phyloP scores from a whole-genome alignment of 331 rosid species.

The Quercus lobata region DNA sequence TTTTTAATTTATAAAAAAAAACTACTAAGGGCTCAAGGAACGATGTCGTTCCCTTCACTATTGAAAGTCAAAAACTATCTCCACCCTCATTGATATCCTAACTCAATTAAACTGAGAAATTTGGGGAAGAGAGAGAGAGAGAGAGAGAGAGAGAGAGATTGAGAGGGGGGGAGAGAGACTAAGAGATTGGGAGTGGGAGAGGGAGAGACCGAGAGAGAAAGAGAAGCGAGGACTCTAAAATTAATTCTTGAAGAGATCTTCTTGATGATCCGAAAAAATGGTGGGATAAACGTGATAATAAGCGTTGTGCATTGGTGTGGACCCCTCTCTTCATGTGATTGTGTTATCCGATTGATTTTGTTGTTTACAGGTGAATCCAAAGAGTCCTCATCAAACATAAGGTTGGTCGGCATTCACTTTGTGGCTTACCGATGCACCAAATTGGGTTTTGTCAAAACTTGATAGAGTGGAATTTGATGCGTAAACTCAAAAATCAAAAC shows the following conservation, averaged over 20 bases:
- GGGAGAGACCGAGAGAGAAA: background rate
- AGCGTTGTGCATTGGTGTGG: conserved; percentile 40
- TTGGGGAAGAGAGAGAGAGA: too few species aligned
- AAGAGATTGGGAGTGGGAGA: too few species aligned
- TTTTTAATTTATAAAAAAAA: too few species aligned
- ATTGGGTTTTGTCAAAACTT: conserved; percentile 44
- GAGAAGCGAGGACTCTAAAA: background rate
- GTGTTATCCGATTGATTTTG: conserved; percentile 8
- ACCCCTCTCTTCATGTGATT: conserved; percentile 3
- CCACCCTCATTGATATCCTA: too few species aligned
- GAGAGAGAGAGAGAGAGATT: too few species aligned
- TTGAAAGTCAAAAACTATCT: too few species aligned
- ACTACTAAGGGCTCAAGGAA: too few species aligned
- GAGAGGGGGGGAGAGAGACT: too few species aligned
- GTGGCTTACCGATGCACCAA: conserved; percentile 38
- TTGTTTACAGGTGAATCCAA: conserved; percentile 43
- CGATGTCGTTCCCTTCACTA: too few species aligned
- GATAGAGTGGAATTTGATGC: conserved; percentile 41
- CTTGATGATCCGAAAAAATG: conserved; percentile 49
- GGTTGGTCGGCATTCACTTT: conserved; percentile 42
- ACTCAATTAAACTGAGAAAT: too few species aligned
- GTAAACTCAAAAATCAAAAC: conserved; percentile 24
- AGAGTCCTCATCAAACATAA: conserved; percentile 56
- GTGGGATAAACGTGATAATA: conserved; percentile 48
- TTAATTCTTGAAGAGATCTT: conserved; percentile 52